These are phyloP conservation scores for Sporobolus alterniflorus DNA, from an alignment of 202 grass and related monocot species.

Conservation along the genomic window DNA sequence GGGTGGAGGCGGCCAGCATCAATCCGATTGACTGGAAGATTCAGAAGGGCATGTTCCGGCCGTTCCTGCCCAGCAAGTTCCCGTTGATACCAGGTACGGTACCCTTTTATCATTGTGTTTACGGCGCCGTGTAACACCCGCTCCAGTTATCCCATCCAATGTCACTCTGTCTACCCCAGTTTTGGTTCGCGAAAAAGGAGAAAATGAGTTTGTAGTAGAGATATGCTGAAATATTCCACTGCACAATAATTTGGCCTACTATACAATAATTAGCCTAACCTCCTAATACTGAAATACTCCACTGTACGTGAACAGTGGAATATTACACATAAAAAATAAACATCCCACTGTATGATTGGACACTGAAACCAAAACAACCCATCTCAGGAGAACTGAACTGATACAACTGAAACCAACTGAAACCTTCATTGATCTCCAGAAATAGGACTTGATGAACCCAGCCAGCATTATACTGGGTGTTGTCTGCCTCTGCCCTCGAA, in stretches of 20 bases:
- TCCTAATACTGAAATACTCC: too few relatives aligned
- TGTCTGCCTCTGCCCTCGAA: not conserved
- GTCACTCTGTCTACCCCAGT: not conserved
- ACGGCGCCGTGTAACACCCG: not conserved
- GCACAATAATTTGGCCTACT: too few relatives aligned
- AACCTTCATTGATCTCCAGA: not conserved
- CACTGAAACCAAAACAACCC: not conserved
- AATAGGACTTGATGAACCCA: not conserved
- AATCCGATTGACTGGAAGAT: slow-evolving; percentile 96
- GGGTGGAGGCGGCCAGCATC: slow-evolving; percentile 82
- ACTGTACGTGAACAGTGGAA: too few relatives aligned
- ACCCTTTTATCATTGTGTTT: too few relatives aligned
- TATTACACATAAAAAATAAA: too few relatives aligned
- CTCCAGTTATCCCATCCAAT: not conserved
- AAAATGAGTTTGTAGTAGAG: not conserved
- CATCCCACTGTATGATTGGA: not conserved
- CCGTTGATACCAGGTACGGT: slow-evolving; percentile 65
- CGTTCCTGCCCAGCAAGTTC: slow-evolving; percentile 79
- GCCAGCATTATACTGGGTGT: not conserved
- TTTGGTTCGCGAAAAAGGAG: too few relatives aligned
- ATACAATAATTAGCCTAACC: too few relatives aligned
- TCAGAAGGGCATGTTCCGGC: slow-evolving; percentile 76
- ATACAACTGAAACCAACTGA: not conserved
- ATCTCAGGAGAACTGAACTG: not conserved
- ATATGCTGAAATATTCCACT: not conserved